Evolutionary conservation across 352 stramenopile species (phyloP).

Genomic region (Elongisporangium anandrum): DNA sequence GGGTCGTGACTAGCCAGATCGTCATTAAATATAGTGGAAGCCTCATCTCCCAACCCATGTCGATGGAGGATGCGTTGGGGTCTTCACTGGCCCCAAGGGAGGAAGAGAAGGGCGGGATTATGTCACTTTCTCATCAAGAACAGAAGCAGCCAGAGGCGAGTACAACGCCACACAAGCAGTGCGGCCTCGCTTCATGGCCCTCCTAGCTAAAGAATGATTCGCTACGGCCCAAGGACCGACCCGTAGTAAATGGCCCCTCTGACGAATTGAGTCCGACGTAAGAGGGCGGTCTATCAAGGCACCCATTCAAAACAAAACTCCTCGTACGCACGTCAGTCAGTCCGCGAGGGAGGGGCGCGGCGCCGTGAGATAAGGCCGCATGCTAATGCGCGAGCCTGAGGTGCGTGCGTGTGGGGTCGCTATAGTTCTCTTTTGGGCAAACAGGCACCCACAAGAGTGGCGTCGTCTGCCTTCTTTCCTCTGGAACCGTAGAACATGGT

Average conservation of each 20-base stretch:
- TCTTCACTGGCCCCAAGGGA: not conserved
- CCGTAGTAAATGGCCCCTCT: not conserved
- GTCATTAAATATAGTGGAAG: not conserved
- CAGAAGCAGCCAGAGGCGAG: not conserved
- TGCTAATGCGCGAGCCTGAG: not conserved
- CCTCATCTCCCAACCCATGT: not conserved
- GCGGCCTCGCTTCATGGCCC: not conserved
- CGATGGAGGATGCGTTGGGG: not conserved
- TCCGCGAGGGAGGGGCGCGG: not conserved
- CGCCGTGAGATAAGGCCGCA: not conserved
- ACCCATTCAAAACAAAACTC: not conserved
- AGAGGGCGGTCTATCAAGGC: not conserved
- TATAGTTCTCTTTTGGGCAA: not conserved
- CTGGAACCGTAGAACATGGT: conserved; percentile 9
- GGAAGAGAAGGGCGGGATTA: not conserved
- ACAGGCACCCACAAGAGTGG: not conserved
- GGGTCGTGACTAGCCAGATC: not conserved
- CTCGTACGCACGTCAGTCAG: not conserved
- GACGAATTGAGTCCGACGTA: not conserved
- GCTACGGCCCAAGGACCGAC: too few relatives aligned
- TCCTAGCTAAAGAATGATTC: not conserved
- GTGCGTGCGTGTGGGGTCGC: not conserved
- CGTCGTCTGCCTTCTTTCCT: not conserved
- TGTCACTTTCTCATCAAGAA: not conserved
- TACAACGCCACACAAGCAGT: not conserved